Conservation (phyloP, 2,329 filamentous ascomycete genomes). For the Pseudocercospora eumusae region DNA sequence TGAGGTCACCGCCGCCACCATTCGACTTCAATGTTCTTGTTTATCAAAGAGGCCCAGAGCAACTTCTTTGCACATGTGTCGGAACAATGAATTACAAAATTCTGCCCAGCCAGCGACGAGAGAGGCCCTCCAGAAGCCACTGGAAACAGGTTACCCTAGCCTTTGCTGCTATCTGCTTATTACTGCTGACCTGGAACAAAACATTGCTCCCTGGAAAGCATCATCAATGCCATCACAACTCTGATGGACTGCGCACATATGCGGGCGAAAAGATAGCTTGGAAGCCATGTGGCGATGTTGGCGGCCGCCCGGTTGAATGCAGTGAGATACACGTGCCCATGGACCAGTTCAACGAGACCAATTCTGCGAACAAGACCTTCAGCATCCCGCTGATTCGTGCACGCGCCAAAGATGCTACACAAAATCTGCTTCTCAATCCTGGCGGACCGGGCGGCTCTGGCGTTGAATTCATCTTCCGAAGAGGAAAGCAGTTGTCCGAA, state of each 20-base stretch:
- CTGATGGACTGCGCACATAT: constrained; percentile 2
- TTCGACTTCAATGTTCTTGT: too few relatives aligned
- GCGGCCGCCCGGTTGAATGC: constrained; percentile 24
- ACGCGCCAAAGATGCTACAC: constrained; percentile 23
- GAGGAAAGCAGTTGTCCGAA: constrained; percentile 28
- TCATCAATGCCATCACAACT: background rate
- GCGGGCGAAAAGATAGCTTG: constrained; percentile 29
- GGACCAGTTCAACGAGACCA: constrained; percentile 30
- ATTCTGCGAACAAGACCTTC: constrained; percentile 29
- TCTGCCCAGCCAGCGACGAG: background rate
- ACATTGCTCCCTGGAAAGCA: background rate
- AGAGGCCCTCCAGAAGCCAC: too few relatives aligned
- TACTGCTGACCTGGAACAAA: background rate
- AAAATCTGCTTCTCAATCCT: constrained; percentile 26
- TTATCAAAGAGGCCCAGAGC: background rate
- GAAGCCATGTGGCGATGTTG: constrained; percentile 27
- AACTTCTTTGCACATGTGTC: background rate
- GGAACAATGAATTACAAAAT: background rate
- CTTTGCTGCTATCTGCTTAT: background rate
- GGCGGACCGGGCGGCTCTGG: constrained; percentile 28
- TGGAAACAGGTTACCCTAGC: constrained; percentile 1
- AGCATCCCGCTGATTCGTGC: constrained; percentile 26
- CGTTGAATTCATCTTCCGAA: constrained; percentile 28
- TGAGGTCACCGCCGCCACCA: background rate
- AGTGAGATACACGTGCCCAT: constrained; percentile 27